A percentile compares a stretch with the other conserved stretches of the same genome.
Evolutionary conservation across 2,329 filamentous ascomycete genomes (phyloP).

Genomic region (Penicillium paneum): DNA sequence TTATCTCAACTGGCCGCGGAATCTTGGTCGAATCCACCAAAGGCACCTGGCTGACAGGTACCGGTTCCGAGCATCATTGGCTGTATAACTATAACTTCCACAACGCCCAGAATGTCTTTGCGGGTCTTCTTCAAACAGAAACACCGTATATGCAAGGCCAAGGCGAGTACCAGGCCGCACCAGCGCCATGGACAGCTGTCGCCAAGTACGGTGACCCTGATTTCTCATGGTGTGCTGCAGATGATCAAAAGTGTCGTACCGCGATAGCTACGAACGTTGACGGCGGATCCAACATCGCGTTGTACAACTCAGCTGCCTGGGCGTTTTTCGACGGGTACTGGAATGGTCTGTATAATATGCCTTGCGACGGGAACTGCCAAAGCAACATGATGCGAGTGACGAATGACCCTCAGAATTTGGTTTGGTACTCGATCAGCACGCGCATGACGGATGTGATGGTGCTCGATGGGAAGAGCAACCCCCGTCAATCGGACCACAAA

Average conservation of each 20-base stretch:
- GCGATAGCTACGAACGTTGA: conserved; percentile 31
- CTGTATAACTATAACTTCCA: conserved; percentile 51
- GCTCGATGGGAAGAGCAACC: conserved; percentile 27
- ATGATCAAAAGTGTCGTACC: conserved; percentile 31
- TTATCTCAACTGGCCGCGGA: conserved; percentile 40
- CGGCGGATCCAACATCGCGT: conserved; percentile 28
- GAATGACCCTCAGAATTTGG: conserved; percentile 24
- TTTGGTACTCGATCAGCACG: conserved; percentile 34
- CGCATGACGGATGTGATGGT: conserved; percentile 31
- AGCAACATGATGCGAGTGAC: conserved; percentile 35
- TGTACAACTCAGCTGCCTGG: conserved; percentile 37
- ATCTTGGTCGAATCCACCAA: conserved; percentile 42
- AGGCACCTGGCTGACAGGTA: conserved; percentile 48
- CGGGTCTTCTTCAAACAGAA: conserved; percentile 37
- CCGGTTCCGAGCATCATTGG: conserved; percentile 47
- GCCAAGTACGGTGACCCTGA: conserved; percentile 29
- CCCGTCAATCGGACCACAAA: conserved; percentile 24
- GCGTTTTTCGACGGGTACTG: conserved; percentile 33
- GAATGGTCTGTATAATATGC: conserved; percentile 29
- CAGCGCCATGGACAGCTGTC: conserved; percentile 29
- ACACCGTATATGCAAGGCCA: conserved; percentile 36
- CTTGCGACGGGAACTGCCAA: conserved; percentile 31
- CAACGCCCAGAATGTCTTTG: conserved; percentile 43
- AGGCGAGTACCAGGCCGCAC: conserved; percentile 27
- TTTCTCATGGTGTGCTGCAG: conserved; percentile 29